A percentile compares a stretch with the other conserved stretches of the same genome.
Evolutionary conservation across 257 asterid genomes (phyloP).

Genomic region (Przewalskia tangutica): DNA sequence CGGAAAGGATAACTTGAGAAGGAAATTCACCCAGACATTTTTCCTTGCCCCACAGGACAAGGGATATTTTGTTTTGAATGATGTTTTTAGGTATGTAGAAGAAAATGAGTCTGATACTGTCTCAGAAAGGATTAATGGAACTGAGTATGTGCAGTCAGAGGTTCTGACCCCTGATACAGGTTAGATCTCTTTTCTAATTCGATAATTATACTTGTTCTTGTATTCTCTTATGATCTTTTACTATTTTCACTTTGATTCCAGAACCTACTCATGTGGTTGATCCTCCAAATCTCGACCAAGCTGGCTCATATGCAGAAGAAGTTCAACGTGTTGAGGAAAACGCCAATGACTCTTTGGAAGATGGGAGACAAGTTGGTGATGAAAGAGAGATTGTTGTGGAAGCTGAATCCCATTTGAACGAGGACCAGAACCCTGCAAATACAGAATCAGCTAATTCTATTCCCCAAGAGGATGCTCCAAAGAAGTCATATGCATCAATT

Average conservation of each 20-base stretch:
- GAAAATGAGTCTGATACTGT: slow-evolving; percentile 41
- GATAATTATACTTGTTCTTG: not conserved
- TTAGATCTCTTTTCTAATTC: slow-evolving; percentile 7
- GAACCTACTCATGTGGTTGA: slow-evolving; percentile 51
- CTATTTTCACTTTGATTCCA: slow-evolving; percentile 25
- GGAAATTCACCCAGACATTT: slow-evolving; percentile 72
- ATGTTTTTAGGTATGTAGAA: slow-evolving; percentile 63
- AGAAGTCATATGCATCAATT: slow-evolving; percentile 89
- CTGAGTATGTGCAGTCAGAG: slow-evolving; percentile 23
- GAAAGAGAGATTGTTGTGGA: slow-evolving; percentile 38
- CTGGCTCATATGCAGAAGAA: slow-evolving; percentile 35
- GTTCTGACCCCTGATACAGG: slow-evolving; percentile 48
- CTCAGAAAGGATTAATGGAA: slow-evolving; percentile 22
- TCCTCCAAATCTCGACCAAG: slow-evolving; percentile 28
- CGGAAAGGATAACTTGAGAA: slow-evolving; percentile 55
- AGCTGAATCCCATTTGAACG: slow-evolving; percentile 27
- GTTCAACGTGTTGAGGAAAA: slow-evolving; percentile 32
- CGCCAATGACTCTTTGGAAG: slow-evolving; percentile 27
- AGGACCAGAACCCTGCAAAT: slow-evolving; percentile 26
- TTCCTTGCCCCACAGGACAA: slow-evolving; percentile 93
- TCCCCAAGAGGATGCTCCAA: slow-evolving; percentile 50
- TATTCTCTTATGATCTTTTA: not conserved
- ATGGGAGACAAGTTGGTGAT: slow-evolving; percentile 31
- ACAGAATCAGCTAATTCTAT: slow-evolving; percentile 34
- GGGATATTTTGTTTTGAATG: slow-evolving; percentile 81